Conservation (phyloP, 1,284 basidiomycete genomes). For the Cryptococcus wingfieldii region DNA sequence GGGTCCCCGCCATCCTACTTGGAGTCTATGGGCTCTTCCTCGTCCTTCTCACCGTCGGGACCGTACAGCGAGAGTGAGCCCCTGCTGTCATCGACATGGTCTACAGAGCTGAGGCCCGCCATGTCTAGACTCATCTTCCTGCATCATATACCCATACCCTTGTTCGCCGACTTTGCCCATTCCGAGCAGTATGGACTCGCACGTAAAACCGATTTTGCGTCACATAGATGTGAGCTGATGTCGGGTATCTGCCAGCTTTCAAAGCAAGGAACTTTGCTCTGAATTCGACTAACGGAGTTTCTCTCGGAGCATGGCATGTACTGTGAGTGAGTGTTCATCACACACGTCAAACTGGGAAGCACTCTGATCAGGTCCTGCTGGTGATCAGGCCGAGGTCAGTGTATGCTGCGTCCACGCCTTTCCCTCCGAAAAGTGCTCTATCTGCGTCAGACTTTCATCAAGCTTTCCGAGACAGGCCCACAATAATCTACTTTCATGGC, state of each 20-base stretch:
- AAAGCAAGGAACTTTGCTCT: constrained; percentile 72
- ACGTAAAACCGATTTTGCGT: constrained; percentile 55
- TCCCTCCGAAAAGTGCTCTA: constrained; percentile 24
- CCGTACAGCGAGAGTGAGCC: constrained; percentile 68
- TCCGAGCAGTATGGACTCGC: constrained; percentile 77
- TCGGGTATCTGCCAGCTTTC: constrained; percentile 55
- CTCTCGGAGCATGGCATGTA: constrained; percentile 84
- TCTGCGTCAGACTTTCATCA: constrained; percentile 35
- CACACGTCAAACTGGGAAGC: background rate
- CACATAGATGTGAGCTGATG: background rate
- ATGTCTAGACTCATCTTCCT: constrained; percentile 58
- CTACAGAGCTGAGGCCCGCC: background rate
- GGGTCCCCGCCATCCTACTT: constrained; percentile 44
- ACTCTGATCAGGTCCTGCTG: background rate
- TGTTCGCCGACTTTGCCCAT: constrained; percentile 59
- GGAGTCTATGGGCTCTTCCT: constrained; percentile 58
- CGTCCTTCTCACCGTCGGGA: constrained; percentile 58
- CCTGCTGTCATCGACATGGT: constrained; percentile 6
- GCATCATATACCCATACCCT: constrained; percentile 63
- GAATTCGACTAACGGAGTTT: constrained; percentile 68
- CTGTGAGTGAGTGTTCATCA: constrained; percentile 51
- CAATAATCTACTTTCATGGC: constrained; percentile 83
- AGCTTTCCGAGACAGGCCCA: constrained; percentile 63
- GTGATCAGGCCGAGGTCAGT: constrained; percentile 27
- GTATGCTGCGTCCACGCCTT: constrained; percentile 15